Evolutionary conservation across 2,329 filamentous ascomycete genomes (phyloP).

Genomic region (Colletotrichum coccodes): DNA sequence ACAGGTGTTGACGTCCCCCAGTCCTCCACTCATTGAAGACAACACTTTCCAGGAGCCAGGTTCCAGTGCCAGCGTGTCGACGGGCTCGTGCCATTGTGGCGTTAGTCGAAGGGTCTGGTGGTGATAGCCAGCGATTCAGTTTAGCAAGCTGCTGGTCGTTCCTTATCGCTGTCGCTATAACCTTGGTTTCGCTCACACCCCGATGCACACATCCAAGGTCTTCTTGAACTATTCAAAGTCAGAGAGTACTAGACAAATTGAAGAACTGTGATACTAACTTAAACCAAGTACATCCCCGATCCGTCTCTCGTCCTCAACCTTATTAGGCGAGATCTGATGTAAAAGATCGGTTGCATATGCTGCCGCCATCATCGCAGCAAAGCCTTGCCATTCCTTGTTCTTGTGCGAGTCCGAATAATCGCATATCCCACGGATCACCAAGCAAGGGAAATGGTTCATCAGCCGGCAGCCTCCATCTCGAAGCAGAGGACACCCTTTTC

Average conservation of each 20-base stretch:
- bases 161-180: background rate
- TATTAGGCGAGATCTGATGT: constrained; percentile 32
- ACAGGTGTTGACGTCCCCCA: constrained; percentile 33
- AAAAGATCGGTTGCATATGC: constrained; percentile 42
- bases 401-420: constrained; percentile 49
- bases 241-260: background rate
- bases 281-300: background rate
- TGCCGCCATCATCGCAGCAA: constrained; percentile 42
- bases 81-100: constrained; percentile 17
- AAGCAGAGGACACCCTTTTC: constrained; percentile 42
- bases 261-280: background rate
- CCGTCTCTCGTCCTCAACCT: constrained; percentile 23
- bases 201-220: background rate
- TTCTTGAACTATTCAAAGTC: background rate
- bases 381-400: constrained; percentile 43
- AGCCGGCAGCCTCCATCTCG: constrained; percentile 47
- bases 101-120: constrained; percentile 29
- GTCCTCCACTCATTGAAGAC: constrained; percentile 30
- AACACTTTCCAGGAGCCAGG: constrained; percentile 28
- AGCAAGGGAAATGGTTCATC: constrained; percentile 41
- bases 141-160: background rate
- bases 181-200: background rate
- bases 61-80: constrained; percentile 24
- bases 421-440: constrained; percentile 47
- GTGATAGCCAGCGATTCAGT: constrained; percentile 24